Percentiles rank a stretch among this genome's conserved stretches.
Evolutionary conservation across 257 asterid species (phyloP).

Genomic region (Haberlea rhodopensis): DNA sequence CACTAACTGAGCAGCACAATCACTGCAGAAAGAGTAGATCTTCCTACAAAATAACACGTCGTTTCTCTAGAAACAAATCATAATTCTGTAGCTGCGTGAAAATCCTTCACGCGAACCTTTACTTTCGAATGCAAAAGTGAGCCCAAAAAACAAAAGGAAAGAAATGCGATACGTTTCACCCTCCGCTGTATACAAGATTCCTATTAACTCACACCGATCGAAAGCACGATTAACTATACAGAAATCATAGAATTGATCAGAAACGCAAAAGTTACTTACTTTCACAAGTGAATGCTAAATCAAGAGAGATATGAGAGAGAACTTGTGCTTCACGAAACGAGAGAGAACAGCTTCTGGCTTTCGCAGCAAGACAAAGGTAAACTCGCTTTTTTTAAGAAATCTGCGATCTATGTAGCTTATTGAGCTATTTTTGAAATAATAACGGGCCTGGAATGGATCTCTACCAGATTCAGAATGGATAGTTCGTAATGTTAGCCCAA

Average conservation of each 20-base stretch:
- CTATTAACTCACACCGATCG: background rate
- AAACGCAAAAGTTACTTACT: conserved; percentile 9
- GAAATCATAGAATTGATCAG: background rate
- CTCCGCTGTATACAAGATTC: background rate
- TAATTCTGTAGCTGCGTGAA: background rate
- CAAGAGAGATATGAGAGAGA: no score
- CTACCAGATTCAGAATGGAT: no score
- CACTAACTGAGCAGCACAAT: background rate
- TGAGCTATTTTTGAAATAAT: no score
- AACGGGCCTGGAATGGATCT: no score
- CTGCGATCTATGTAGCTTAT: no score
- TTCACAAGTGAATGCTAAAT: conserved; percentile 7
- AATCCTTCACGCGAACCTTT: conserved; percentile 11
- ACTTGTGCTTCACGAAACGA: conserved; percentile 25
- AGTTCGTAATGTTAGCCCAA: no score
- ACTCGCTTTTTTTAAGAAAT: background rate
- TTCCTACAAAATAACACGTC: background rate
- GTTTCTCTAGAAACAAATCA: background rate
- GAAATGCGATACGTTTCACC: background rate
- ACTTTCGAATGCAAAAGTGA: background rate
- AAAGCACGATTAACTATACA: background rate
- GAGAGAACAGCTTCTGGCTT: background rate
- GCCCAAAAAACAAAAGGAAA: background rate
- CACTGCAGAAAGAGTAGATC: background rate
- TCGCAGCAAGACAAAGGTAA: background rate